phyloP scores from a whole-genome alignment of 2,329 filamentous ascomycete species.

The Phaeosphaeria sp. region DNA sequence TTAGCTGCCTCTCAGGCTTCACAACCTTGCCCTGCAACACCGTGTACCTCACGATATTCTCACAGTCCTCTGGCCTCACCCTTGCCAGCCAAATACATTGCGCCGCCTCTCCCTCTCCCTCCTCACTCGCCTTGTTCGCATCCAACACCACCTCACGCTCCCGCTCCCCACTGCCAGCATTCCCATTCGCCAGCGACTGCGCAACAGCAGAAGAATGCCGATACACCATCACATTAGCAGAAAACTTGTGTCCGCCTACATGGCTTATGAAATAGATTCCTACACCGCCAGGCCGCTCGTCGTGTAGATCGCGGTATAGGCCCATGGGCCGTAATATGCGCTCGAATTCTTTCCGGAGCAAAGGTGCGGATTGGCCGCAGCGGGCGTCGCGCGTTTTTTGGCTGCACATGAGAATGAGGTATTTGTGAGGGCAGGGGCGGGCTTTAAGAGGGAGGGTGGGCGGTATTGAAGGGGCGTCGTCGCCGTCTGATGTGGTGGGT shows the following conservation, averaged over 20 bases:
- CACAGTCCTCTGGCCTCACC: conserved; percentile 85
- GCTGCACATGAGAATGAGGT: conserved; percentile 90
- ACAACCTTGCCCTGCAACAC: conserved; percentile 92
- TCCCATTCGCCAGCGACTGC: conserved; percentile 20
- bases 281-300: conserved; percentile 88
- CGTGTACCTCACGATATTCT: conserved; percentile 89
- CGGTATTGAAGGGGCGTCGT: conserved; percentile 34
- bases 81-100: conserved; percentile 95
- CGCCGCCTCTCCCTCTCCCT: conserved; percentile 60
- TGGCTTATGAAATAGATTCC: conserved; percentile 97
- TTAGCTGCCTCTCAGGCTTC: conserved; percentile 82
- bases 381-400: conserved; percentile 93
- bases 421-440: conserved; percentile 78
- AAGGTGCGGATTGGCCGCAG: conserved; percentile 90
- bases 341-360: conserved; percentile 88
- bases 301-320: conserved; percentile 84
- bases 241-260: conserved; percentile 95
- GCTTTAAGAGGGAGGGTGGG: conserved; percentile 55
- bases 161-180: conserved; percentile 38
- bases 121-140: conserved; percentile 38
- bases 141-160: conserved; percentile 43
- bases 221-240: conserved; percentile 93
- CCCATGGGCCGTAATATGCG: conserved; percentile 84
- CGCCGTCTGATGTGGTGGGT: background rate
- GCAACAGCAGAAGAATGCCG: conserved; percentile 56